These are phyloP conservation scores for Apiospora sp. DNA, from an alignment of 2,329 filamentous ascomycete genomes.

Conservation along the genomic window DNA sequence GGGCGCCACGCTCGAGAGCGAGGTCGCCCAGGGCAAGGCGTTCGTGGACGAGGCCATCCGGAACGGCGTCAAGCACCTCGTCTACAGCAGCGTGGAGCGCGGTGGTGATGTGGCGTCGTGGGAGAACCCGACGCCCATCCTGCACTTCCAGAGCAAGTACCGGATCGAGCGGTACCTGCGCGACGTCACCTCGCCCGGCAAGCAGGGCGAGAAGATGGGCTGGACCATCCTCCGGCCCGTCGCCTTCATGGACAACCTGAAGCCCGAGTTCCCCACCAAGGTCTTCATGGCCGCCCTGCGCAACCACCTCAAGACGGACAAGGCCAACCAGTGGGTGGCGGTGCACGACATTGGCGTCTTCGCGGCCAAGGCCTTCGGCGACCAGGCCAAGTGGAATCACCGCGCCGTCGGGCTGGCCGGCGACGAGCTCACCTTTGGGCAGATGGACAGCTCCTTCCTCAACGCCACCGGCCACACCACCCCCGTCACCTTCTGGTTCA, in stretches of 20 bases:
- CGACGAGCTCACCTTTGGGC: conserved; percentile 50
- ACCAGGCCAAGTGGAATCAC: conserved; percentile 46
- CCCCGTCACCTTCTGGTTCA: conserved; percentile 40
- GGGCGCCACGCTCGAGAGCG: conserved; percentile 46
- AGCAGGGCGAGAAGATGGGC: conserved; percentile 51
- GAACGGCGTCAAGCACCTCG: conserved; percentile 64
- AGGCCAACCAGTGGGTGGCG: conserved; percentile 51
- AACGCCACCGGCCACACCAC: conserved; percentile 39
- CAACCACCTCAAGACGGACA: conserved; percentile 41
- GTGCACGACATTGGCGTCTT: conserved; percentile 55
- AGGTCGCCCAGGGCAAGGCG: conserved; percentile 60
- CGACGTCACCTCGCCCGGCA: conserved; percentile 48
- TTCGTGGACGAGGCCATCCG: conserved; percentile 66
- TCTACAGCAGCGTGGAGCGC: conserved; percentile 71
- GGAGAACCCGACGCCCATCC: conserved; percentile 61
- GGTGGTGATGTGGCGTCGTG: conserved; percentile 60
- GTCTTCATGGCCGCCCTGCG: conserved; percentile 46
- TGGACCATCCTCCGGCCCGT: conserved; percentile 70
- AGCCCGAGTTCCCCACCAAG: conserved; percentile 43
- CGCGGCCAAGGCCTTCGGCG: conserved; percentile 51
- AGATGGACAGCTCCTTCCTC: conserved; percentile 40
- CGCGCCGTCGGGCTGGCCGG: conserved; percentile 44
- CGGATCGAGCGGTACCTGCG: conserved; percentile 68
- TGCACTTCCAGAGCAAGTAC: conserved; percentile 70
- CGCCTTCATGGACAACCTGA: conserved; percentile 67